Conservation (phyloP, 2,329 filamentous ascomycete genomes). For the Tolypocladium amazonense region DNA sequence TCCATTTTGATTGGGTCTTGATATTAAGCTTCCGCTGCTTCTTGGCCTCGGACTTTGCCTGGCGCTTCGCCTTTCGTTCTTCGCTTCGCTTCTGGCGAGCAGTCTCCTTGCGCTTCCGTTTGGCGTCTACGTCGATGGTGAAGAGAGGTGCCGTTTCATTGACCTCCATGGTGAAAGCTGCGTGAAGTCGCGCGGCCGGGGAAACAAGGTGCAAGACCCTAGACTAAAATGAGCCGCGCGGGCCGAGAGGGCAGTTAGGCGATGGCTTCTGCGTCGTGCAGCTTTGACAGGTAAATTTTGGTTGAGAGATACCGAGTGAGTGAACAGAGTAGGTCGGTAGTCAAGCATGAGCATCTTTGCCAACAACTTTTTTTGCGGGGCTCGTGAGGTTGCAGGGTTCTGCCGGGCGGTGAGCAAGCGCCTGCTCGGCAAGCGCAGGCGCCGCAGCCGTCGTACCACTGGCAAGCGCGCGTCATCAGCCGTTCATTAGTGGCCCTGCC, state of each 20-base stretch:
- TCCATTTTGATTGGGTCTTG: conserved; percentile 20
- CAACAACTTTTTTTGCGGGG: neutral
- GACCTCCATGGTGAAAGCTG: neutral
- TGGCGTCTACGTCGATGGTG: neutral
- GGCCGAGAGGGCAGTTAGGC: neutral
- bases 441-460: neutral
- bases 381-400: neutral
- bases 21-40: conserved; percentile 24
- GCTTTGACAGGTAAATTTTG: neutral
- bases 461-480: neutral
- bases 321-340: neutral
- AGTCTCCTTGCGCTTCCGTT: neutral
- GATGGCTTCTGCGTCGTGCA: neutral
- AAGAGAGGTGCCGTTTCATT: neutral
- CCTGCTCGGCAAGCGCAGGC: neutral
- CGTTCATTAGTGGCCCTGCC: too few species aligned
- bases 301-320: neutral
- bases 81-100: conserved; percentile 8
- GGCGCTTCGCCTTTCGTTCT: conserved; percentile 25
- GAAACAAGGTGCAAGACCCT: neutral
- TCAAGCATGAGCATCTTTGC: neutral
- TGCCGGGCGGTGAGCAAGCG: neutral
- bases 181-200: neutral
- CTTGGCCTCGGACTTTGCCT: conserved; percentile 20
- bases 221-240: neutral